Percentiles rank a stretch among this genome's conserved stretches.
These are phyloP conservation scores for Microascus cirrosus DNA, from an alignment of 2,329 filamentous ascomycete genomes.

Conservation along the genomic window DNA sequence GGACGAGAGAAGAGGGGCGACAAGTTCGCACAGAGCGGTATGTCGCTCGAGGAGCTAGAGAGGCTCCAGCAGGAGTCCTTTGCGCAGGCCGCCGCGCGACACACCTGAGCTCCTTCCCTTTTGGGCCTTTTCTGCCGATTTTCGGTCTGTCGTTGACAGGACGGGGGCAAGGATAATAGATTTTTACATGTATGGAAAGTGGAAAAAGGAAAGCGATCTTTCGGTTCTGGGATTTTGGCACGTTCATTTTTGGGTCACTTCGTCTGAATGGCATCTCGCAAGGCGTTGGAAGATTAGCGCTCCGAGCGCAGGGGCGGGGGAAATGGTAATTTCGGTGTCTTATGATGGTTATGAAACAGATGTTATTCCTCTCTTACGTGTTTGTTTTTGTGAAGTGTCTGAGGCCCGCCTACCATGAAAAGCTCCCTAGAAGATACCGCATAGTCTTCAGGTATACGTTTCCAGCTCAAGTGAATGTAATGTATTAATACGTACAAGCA, in stretches of 20 bases:
- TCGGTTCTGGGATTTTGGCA: not conserved
- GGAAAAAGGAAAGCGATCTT: not conserved
- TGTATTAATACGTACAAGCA: too few species aligned
- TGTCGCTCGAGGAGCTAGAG: constrained; percentile 83
- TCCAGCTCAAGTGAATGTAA: too few species aligned
- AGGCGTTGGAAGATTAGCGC: not conserved
- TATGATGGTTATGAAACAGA: not conserved
- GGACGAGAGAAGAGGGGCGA: constrained; percentile 93
- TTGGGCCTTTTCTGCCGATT: not conserved
- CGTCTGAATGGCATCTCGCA: not conserved
- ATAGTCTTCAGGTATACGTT: too few species aligned
- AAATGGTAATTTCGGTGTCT: not conserved
- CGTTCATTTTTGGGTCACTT: not conserved
- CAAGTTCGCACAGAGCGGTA: constrained; percentile 89
- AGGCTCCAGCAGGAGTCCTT: constrained; percentile 88
- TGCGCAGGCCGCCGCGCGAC: constrained; percentile 46
- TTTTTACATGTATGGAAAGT: not conserved
- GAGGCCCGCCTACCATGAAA: too few species aligned
- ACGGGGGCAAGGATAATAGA: not conserved
- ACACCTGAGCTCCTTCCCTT: constrained; percentile 4
- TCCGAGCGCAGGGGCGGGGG: not conserved
- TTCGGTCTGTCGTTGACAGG: not conserved
- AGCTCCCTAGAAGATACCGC: too few species aligned
- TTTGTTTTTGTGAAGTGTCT: too few species aligned
- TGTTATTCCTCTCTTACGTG: too few species aligned